Conservation (phyloP, 2,329 filamentous ascomycete species). For the Exophiala calicioides region DNA sequence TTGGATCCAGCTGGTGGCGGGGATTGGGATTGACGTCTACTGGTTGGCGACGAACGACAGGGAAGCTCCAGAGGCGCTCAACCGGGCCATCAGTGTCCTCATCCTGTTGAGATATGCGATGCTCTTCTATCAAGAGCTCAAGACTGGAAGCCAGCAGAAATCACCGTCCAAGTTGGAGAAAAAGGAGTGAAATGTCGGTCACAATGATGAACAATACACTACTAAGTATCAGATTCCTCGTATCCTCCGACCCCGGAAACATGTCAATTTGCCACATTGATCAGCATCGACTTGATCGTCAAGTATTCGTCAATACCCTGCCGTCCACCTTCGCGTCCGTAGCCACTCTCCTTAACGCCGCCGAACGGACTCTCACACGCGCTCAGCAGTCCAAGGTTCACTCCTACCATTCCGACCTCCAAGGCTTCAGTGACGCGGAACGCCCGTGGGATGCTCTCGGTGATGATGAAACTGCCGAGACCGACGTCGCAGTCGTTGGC, state of each 20-base stretch:
- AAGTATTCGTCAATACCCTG: constrained; percentile 46
- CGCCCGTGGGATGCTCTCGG: constrained; percentile 50
- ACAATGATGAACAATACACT: not conserved
- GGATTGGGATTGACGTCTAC: constrained; percentile 26
- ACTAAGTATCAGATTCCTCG: no score
- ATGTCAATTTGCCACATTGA: constrained; percentile 30
- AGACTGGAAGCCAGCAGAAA: constrained; percentile 3
- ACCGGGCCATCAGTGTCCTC: constrained; percentile 15
- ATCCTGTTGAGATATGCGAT: constrained; percentile 18
- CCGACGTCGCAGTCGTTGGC: constrained; percentile 57
- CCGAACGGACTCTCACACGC: constrained; percentile 30
- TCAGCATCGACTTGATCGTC: constrained; percentile 30
- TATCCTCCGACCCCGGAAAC: no score
- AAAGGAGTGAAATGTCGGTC: constrained; percentile 10
- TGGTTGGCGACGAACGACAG: constrained; percentile 7
- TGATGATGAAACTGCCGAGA: constrained; percentile 61
- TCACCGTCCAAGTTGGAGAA: constrained; percentile 2
- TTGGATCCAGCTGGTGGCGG: constrained; percentile 26
- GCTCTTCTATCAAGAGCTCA: constrained; percentile 19
- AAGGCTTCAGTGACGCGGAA: constrained; percentile 68
- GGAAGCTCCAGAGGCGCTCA: constrained; percentile 10
- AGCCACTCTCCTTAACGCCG: constrained; percentile 43
- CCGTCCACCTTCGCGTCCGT: constrained; percentile 53
- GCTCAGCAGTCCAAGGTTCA: constrained; percentile 47
- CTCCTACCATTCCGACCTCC: constrained; percentile 82